Conservation (phyloP, 1,284 basidiomycete genomes). For the Cutaneotrichosporon curvatum region DNA sequence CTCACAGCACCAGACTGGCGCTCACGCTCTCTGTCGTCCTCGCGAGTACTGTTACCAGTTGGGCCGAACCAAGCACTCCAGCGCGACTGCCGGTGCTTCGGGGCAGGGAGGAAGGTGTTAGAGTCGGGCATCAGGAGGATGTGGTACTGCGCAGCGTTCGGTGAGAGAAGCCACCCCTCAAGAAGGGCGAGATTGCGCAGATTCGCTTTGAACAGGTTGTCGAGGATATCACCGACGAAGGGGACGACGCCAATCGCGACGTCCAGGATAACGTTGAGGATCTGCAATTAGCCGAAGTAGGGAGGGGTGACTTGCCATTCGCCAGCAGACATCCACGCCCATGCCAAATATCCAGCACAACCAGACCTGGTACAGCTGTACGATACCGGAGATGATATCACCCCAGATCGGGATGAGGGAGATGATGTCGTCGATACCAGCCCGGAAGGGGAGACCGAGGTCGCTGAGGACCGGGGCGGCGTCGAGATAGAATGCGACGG, state of each 20-base stretch:
- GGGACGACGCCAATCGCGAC: slow-evolving; percentile 43
- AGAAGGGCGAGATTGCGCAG: slow-evolving; percentile 41
- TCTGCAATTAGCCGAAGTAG: slow-evolving; percentile 16
- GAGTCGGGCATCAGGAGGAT: slow-evolving; percentile 45
- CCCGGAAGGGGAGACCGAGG: slow-evolving; percentile 44
- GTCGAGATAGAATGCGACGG: slow-evolving; percentile 45
- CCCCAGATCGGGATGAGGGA: slow-evolving; percentile 45
- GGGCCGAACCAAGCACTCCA: slow-evolving; percentile 15
- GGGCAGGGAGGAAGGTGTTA: slow-evolving; percentile 35
- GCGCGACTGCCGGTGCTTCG: slow-evolving; percentile 7
- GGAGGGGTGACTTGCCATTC: slow-evolving; percentile 34
- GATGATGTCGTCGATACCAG: slow-evolving; percentile 46
- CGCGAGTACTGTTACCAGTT: slow-evolving; percentile 3
- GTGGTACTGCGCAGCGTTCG: slow-evolving; percentile 27
- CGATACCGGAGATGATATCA: slow-evolving; percentile 38
- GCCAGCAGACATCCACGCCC: slow-evolving; percentile 24
- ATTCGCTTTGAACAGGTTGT: slow-evolving; percentile 47
- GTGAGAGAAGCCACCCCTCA: slow-evolving; percentile 39
- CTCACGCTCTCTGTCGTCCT: slow-evolving; percentile 20
- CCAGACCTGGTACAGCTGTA: slow-evolving; percentile 45
- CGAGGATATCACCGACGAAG: slow-evolving; percentile 43
- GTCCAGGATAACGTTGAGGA: slow-evolving; percentile 40
- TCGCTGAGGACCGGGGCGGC: slow-evolving; percentile 44
- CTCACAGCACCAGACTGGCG: slow-evolving; percentile 28
- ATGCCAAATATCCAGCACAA: slow-evolving; percentile 43